phyloP scores from a whole-genome alignment of 768 basidiomycete genomes.

The Polyporus arcularius region DNA sequence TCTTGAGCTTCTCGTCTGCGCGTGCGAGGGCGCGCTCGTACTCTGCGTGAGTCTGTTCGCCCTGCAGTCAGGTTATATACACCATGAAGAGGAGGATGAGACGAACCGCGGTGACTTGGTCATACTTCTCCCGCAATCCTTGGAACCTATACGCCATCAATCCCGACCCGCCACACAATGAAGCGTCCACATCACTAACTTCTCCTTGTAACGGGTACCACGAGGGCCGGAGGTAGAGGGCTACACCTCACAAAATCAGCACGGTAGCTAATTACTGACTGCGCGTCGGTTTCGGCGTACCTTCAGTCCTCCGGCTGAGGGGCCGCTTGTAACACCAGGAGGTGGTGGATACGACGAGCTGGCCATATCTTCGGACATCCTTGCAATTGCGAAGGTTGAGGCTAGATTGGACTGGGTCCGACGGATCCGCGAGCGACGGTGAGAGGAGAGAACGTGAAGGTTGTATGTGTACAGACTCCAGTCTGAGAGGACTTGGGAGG shows the following conservation, averaged over 20 bases:
- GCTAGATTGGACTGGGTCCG: too few relatives aligned
- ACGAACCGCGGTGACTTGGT: slow-evolving; percentile 19
- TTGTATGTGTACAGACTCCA: too few relatives aligned
- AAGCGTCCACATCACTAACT: slow-evolving; percentile 10
- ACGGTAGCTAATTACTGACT: neutral
- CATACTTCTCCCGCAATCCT: slow-evolving; percentile 24
- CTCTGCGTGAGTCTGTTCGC: slow-evolving; percentile 23
- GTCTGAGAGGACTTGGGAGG: too few relatives aligned
- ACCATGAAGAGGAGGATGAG: neutral
- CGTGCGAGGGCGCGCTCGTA: slow-evolving; percentile 25
- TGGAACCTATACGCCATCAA: slow-evolving; percentile 17
- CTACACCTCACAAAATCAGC: neutral
- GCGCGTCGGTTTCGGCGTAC: neutral
- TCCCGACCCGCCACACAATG: neutral
- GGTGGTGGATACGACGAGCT: neutral
- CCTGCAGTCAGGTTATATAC: neutral
- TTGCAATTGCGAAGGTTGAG: neutral
- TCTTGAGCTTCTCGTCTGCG: slow-evolving; percentile 28
- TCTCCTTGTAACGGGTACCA: slow-evolving; percentile 24
- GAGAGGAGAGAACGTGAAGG: too few relatives aligned
- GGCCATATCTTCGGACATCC: neutral
- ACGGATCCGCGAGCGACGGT: too few relatives aligned
- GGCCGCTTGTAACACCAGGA: neutral
- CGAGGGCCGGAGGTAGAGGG: neutral
- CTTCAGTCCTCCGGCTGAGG: neutral